Evolutionary conservation across 768 basidiomycete genomes (phyloP).

Genomic region (Suillus alpinus): DNA sequence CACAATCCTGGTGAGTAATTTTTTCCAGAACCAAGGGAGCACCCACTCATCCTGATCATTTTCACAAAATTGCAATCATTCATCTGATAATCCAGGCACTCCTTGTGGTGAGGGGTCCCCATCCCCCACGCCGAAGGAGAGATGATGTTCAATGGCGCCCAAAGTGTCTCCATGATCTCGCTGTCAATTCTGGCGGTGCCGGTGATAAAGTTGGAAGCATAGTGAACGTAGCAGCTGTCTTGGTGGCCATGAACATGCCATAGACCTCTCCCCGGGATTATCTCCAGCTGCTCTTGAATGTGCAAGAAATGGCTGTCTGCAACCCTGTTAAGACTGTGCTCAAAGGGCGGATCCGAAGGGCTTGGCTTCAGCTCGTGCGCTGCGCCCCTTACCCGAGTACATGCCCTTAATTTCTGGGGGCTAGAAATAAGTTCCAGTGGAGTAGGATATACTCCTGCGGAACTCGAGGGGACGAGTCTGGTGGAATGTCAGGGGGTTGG

Average conservation of each 20-base stretch:
- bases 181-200: not conserved
- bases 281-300: not conserved
- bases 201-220: not conserved
- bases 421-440: no score
- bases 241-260: conserved; percentile 7
- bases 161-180: conserved; percentile 1
- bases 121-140: not conserved
- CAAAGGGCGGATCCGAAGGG: no score
- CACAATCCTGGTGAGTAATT: not conserved
- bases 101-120: not conserved
- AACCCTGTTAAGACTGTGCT: no score
- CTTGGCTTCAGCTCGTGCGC: no score
- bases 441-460: no score
- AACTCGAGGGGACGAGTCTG: no score
- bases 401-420: no score
- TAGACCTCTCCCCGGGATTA: conserved; percentile 4
- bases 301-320: conserved; percentile 1
- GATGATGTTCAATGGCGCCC: not conserved
- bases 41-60: conserved; percentile 11
- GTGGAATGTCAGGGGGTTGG: no score
- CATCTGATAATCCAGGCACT: conserved; percentile 22
- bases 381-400: no score
- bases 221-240: not conserved
- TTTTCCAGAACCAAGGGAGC: not conserved
- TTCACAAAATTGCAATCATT: conserved; percentile 25